Conservation (phyloP, 1,284 basidiomycete genomes). For the Ganoderma lingzhi region DNA sequence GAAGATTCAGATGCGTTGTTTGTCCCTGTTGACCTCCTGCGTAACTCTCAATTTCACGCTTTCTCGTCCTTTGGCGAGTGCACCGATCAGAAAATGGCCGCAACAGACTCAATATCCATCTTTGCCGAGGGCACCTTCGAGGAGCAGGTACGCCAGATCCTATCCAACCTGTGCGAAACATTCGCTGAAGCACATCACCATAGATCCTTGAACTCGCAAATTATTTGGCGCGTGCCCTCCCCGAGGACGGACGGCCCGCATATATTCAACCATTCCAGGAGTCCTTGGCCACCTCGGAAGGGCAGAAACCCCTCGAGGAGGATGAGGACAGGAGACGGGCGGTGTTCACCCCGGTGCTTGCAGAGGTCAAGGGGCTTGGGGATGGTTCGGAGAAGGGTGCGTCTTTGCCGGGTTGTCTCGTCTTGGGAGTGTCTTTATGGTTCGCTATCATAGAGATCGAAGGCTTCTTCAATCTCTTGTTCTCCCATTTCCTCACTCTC, state of each 20-base stretch:
- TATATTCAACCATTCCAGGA: slow-evolving; percentile 76
- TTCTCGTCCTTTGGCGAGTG: slow-evolving; percentile 20
- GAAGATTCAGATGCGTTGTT: slow-evolving; percentile 20
- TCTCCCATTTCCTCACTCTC: slow-evolving; percentile 71
- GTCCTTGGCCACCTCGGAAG: slow-evolving; percentile 61
- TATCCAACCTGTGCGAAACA: background rate
- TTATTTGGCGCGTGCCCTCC: slow-evolving; percentile 73
- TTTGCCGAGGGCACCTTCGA: slow-evolving; percentile 90
- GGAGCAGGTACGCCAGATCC: slow-evolving; percentile 69
- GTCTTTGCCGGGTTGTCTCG: slow-evolving; percentile 33
- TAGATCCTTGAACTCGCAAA: slow-evolving; percentile 84
- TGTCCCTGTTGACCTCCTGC: slow-evolving; percentile 24
- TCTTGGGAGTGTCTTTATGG: slow-evolving; percentile 10
- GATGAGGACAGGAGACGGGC: slow-evolving; percentile 60
- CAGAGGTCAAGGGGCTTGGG: slow-evolving; percentile 71
- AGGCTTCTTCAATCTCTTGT: slow-evolving; percentile 87
- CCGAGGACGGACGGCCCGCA: slow-evolving; percentile 72
- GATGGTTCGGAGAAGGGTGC: slow-evolving; percentile 79
- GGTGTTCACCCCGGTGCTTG: slow-evolving; percentile 65
- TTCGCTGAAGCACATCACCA: slow-evolving; percentile 22
- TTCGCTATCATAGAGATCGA: slow-evolving; percentile 67
- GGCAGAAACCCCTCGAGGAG: slow-evolving; percentile 59
- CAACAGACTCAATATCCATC: slow-evolving; percentile 81
- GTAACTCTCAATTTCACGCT: slow-evolving; percentile 30
- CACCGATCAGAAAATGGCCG: slow-evolving; percentile 44